phyloP scores from a whole-genome alignment of 306 rosid genomes.

The Quercus engelmannii region DNA sequence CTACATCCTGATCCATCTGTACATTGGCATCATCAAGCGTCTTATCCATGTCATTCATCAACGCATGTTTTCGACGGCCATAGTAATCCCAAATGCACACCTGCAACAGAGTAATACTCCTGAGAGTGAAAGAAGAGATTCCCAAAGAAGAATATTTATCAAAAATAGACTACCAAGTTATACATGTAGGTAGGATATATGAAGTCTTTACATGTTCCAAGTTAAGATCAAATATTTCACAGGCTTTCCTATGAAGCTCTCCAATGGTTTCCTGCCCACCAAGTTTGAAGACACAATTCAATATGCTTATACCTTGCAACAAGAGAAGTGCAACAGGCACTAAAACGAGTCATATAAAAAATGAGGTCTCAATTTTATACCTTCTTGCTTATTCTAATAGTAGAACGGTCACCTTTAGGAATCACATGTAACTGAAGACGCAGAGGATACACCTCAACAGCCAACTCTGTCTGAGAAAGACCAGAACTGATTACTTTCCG shows the following conservation, averaged over 20 bases:
- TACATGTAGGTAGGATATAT: conserved; percentile 13
- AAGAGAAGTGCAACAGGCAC: conserved; percentile 9
- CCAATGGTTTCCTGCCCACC: conserved; percentile 88
- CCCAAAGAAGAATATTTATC: background rate
- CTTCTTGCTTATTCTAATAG: conserved; percentile 95
- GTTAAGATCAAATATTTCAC: conserved; percentile 85
- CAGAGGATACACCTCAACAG: conserved; percentile 95
- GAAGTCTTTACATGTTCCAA: conserved; percentile 67
- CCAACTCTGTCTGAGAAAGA: conserved; percentile 78
- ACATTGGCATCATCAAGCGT: conserved; percentile 96
- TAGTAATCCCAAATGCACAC: conserved; percentile 96
- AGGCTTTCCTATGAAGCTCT: conserved; percentile 85
- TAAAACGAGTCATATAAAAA: conserved; percentile 23
- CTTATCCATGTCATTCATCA: conserved; percentile 95
- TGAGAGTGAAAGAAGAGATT: conserved; percentile 7
- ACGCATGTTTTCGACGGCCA: conserved; percentile 74
- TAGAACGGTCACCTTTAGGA: conserved; percentile 69
- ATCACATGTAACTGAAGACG: conserved; percentile 83
- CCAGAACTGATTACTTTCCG: conserved; percentile 87
- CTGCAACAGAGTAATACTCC: conserved; percentile 33
- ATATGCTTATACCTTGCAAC: conserved; percentile 1
- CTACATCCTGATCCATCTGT: conserved; percentile 98
- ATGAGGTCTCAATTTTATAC: conserved; percentile 40
- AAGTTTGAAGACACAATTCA: conserved; percentile 32
- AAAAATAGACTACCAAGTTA: conserved; percentile 2